Base-by-base conservation (phyloP, 2,329 filamentous ascomycete genomes). In the Sporothrix brasiliensis region DNA sequence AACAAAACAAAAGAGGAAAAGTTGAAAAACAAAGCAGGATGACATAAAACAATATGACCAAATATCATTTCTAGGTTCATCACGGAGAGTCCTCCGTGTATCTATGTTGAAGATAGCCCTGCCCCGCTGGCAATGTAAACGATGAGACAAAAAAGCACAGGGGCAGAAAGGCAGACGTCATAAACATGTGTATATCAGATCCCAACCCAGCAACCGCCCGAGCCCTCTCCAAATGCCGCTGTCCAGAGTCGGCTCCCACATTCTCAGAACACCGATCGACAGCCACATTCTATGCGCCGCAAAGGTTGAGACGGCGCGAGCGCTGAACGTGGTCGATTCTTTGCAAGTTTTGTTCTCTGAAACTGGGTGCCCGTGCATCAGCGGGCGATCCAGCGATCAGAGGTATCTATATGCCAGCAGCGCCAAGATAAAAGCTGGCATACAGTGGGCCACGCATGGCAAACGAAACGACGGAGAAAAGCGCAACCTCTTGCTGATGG, bases 171-270 rank as follows among this genome's bases (percentile, higher is more conserved):
- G 30, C 34, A 16, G 39, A 30, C 34, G 66, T 39, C 39, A 14
- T 34, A 24, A 47, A 54, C 39, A 56, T 49, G n/a, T 41, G 63
- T n/a, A 41, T 67, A 67, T 58, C 66, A 49, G 9, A 61, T 52
- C 41, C 34, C 30, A 60, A 4, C 16, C 27, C 24, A 67, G 16
- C 24, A 30, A 9, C 24, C 53, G 27, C 24, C 53, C 53, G 34
- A 39, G 44, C 47, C 47, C 27, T 14, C n/a, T 39, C 67, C 67
- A 68, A 68, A 19, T 39, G 44, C 54, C 66, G 39, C 44, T 50
- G 6, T 44, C 56, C 56, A 63, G 39, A 34, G 39, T 44, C n/a
- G 58, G 68, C 60, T 69, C 68, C 58, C 60, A 66, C 39, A 34
- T 24, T 41, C 49, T 54, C 58, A 24, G 58, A 56, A 65, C 58